Percentiles rank a stretch among this genome's conserved stretches.
Evolutionary conservation across 1,284 basidiomycete genomes (phyloP).

Genomic region (Microstroma glucosiphilum): DNA sequence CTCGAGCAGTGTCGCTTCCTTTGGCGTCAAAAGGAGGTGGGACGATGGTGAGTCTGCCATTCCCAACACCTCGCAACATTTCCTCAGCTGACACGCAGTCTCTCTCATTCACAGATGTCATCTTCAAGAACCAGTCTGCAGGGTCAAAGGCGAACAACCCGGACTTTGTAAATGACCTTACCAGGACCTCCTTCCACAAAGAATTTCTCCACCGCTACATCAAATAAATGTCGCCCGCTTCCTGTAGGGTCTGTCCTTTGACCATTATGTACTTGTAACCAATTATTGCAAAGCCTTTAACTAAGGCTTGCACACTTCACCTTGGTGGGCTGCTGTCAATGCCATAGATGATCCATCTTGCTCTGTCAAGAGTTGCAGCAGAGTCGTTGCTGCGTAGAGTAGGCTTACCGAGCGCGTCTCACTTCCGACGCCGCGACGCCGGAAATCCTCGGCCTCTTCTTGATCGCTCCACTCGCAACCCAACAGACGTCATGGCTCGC

Average conservation of each 20-base stretch:
- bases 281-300: too few relatives aligned
- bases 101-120: slow-evolving; percentile 26
- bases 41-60: slow-evolving; percentile 24
- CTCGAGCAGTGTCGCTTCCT: slow-evolving; percentile 10
- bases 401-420: too few relatives aligned
- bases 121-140: slow-evolving; percentile 48
- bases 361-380: too few relatives aligned
- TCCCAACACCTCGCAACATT: neutral
- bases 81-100: neutral
- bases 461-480: too few relatives aligned
- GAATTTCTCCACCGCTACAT: slow-evolving; percentile 46
- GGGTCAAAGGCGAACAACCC: slow-evolving; percentile 17
- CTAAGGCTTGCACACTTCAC: too few relatives aligned
- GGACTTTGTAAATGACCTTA: slow-evolving; percentile 46
- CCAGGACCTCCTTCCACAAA: slow-evolving; percentile 42
- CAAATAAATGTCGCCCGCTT: slow-evolving; percentile 19
- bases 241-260: too few relatives aligned
- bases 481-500: neutral
- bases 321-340: too few relatives aligned
- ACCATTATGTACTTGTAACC: too few relatives aligned
- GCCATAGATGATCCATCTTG: too few relatives aligned
- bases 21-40: slow-evolving; percentile 40
- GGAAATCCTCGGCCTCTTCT: too few relatives aligned
- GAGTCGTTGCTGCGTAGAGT: too few relatives aligned
- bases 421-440: too few relatives aligned